Percentiles rank a stretch among this genome's conserved stretches.
Conservation (phyloP, 495 filamentous ascomycete species). For the Lasiosphaeria hispida region DNA sequence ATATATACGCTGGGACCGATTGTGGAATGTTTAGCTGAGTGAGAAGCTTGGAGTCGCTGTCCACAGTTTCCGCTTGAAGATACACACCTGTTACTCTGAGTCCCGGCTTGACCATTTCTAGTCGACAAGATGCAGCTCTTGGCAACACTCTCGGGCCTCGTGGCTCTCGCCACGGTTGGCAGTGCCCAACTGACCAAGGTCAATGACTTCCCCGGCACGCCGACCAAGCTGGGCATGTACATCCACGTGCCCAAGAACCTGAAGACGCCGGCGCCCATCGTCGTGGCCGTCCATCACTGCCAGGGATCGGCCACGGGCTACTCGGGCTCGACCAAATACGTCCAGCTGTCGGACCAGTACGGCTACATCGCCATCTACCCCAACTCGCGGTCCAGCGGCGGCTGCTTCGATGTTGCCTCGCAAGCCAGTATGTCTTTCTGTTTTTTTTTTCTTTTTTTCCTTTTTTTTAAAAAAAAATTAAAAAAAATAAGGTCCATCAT, state of each 20-base stretch:
- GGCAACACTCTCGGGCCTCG: constrained; percentile 29
- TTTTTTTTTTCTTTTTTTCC: not conserved
- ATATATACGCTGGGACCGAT: not conserved
- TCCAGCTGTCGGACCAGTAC: constrained; percentile 42
- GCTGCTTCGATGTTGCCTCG: constrained; percentile 50
- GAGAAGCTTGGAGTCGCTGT: not conserved
- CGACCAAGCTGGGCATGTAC: constrained; percentile 51
- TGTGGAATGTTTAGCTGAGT: not conserved
- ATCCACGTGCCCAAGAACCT: constrained; percentile 54
- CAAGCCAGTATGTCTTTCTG: constrained; percentile 23
- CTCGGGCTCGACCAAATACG: constrained; percentile 46
- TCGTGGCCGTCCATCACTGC: constrained; percentile 58
- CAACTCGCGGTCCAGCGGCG: constrained; percentile 36
- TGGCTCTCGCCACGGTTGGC: constrained; percentile 33
- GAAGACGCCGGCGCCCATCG: constrained; percentile 49
- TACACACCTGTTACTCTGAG: not conserved
- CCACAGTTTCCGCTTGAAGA: not conserved
- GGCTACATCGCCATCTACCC: constrained; percentile 51
- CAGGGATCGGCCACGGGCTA: constrained; percentile 50
- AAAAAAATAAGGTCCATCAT: too few species aligned
- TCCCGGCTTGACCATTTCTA: too few species aligned
- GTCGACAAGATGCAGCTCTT: constrained; percentile 36
- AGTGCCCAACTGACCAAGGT: constrained; percentile 37
- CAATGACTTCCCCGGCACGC: constrained; percentile 41
- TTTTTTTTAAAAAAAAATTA: too few species aligned